These are phyloP conservation scores for Pycnococcus provasolii DNA, from an alignment of 139 green algal species.

Conservation along the genomic window DNA sequence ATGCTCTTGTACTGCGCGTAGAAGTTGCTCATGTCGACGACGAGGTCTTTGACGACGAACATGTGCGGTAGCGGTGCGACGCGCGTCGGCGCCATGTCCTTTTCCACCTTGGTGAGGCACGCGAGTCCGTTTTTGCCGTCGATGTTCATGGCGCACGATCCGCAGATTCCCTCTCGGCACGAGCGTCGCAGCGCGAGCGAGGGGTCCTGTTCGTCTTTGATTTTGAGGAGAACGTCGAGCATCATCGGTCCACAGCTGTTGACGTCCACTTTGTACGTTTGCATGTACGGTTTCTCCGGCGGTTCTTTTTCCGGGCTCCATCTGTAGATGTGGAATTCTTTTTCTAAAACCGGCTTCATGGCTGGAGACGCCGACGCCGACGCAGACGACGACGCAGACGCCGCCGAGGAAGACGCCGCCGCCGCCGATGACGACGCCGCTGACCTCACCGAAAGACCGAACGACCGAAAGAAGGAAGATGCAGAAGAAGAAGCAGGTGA, in stretches of 20 bases:
- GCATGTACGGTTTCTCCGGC: conserved; percentile 64
- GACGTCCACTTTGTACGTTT: conserved; percentile 75
- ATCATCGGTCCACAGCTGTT: conserved; percentile 96
- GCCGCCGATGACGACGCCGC: too few species aligned
- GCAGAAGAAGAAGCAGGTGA: too few species aligned
- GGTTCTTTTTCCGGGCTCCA: conserved; percentile 71
- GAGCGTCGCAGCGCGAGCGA: conserved; percentile 78
- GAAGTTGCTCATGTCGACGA: conserved; percentile 99
- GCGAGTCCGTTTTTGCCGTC: conserved; percentile 90
- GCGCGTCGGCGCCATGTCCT: conserved; percentile 34
- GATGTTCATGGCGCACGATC: conserved; percentile 98
- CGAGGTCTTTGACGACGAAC: conserved; percentile 94
- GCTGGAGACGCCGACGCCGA: too few species aligned
- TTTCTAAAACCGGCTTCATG: conserved; percentile 13
- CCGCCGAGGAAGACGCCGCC: too few species aligned
- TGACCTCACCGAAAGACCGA: too few species aligned
- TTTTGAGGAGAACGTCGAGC: conserved; percentile 96
- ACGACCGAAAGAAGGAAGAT: too few species aligned
- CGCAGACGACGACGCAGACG: too few species aligned
- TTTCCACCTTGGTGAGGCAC: conserved; percentile 79
- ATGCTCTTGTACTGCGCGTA: conserved; percentile 99
- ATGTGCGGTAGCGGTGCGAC: conserved; percentile 97
- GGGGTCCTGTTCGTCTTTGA: conserved; percentile 95
- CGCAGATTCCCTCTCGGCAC: conserved; percentile 96
- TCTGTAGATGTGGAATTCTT: conserved; percentile 81